Conservation (phyloP, 2,329 filamentous ascomycete species). For the Atkinsonella hypoxylon region DNA sequence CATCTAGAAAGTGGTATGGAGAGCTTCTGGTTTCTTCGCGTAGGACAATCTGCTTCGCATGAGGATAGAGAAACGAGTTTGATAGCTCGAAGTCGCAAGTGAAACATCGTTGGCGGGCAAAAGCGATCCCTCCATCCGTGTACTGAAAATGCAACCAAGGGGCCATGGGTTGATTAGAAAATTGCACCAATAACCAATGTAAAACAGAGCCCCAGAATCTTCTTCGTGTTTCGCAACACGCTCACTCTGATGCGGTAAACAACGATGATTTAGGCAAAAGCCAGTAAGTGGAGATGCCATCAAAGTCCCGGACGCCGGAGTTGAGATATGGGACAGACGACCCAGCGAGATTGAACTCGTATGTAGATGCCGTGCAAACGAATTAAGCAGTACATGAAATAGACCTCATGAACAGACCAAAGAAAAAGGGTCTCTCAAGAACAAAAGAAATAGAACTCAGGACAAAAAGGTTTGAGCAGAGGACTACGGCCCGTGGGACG, state of each 20-base stretch:
- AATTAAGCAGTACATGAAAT: slow-evolving; percentile 9
- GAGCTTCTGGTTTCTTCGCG: not conserved
- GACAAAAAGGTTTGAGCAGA: slow-evolving; percentile 18
- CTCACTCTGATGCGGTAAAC: not conserved
- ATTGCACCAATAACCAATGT: not conserved
- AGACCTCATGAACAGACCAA: not conserved
- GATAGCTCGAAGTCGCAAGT: not conserved
- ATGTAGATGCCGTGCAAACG: slow-evolving; percentile 5
- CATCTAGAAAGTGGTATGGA: not conserved
- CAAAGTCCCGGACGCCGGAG: not conserved
- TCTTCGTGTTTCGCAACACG: not conserved
- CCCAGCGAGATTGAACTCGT: not conserved
- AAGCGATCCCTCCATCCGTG: not conserved
- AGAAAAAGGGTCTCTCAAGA: slow-evolving; percentile 7
- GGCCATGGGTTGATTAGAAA: not conserved
- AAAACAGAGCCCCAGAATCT: not conserved
- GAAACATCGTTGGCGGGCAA: not conserved
- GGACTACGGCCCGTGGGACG: slow-evolving; percentile 13
- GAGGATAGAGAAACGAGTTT: not conserved
- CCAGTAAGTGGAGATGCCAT: not conserved
- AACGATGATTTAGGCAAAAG: not conserved
- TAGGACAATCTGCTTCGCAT: not conserved
- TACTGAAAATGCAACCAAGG: not conserved
- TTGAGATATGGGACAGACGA: not conserved
- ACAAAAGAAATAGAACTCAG: slow-evolving; percentile 6